Evolutionary conservation across 1,284 basidiomycete species (phyloP).

Genomic region (Earliella scabrosa): DNA sequence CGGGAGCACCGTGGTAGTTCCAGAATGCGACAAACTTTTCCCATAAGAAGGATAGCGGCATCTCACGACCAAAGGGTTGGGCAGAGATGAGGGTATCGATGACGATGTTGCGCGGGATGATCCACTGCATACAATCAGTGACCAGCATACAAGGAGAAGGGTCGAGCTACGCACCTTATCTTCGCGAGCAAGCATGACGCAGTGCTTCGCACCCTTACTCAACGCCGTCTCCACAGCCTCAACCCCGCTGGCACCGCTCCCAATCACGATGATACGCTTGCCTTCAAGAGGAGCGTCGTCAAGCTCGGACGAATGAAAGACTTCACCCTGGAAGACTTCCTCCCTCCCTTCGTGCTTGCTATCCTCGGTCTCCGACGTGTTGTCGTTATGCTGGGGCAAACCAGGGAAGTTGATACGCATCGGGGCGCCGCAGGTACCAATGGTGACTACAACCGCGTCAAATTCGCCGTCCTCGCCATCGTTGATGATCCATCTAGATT

Average conservation of each 20-base stretch:
- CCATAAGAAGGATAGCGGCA: constrained; percentile 56
- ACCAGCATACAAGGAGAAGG: background rate
- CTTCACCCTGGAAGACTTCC: constrained; percentile 42
- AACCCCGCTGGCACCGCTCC: constrained; percentile 63
- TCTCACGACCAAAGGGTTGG: constrained; percentile 63
- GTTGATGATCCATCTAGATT: constrained; percentile 55
- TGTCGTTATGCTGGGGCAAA: constrained; percentile 39
- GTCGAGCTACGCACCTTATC: constrained; percentile 33
- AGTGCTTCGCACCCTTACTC: constrained; percentile 46
- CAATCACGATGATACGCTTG: constrained; percentile 57
- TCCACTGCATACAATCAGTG: constrained; percentile 43
- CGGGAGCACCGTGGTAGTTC: constrained; percentile 58
- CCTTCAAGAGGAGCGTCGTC: constrained; percentile 43
- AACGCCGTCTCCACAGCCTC: constrained; percentile 64
- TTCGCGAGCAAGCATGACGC: constrained; percentile 50
- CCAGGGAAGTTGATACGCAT: constrained; percentile 53
- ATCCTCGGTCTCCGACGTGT: background rate
- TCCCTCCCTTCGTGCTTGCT: constrained; percentile 23
- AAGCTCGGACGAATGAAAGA: constrained; percentile 63
- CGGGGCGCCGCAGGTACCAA: constrained; percentile 8
- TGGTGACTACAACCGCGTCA: constrained; percentile 9
- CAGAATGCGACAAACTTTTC: constrained; percentile 52
- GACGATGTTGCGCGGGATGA: constrained; percentile 58
- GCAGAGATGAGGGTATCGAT: constrained; percentile 57
- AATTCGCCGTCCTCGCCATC: constrained; percentile 11